Evolutionary conservation across 768 basidiomycete genomes (phyloP), one percentile per base, ranked within the genome.

Genomic region (Macrolepiota albuminosa): DNA sequence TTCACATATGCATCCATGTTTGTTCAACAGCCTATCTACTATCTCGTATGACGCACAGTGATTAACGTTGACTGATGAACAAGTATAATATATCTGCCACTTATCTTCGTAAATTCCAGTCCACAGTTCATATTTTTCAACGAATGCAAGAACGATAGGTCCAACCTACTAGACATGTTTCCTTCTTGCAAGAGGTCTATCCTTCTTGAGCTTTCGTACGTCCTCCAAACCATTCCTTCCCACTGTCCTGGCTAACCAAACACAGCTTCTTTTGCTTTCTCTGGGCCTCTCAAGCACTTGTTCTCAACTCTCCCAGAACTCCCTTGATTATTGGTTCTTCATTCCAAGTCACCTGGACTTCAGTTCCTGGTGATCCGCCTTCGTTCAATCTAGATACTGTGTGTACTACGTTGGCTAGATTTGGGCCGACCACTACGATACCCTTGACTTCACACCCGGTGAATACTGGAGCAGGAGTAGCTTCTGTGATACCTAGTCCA

Each of bases 31-130:
- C 58, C n/a, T 46, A 39, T 39, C 26, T 43, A 48, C 33, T 37
- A 46, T 52, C 43, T n/a, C 39, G n/a, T 18, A 49, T 47, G 31
- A 39, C 40, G 24, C 10, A 24, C 6, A 31, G n/a, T 39, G 45
- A 26, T 45, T 48, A 26, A n/a, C 4, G 21, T 21, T 49, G 54
- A 56, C 29, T 60, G 59, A 60, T 60, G 59, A 55, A 54, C 39
- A 50, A 16, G 21, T 4, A 21, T 42, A 54, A 13, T 4, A n/a
- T 37, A 29, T 3, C 29, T 29, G 46, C 10, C 59, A 40, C 45
- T 36, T 56, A 50, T 6, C 10, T 56, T n/a, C 18, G 26, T 6
- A n/a, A 9, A 45, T 18, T 24, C 3, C 37, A 50, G 6, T 7
- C 33, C 6, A 4, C 8, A 11, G 7, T 4, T 29, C 2, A 21